These are phyloP conservation scores for Xylaria nigripes DNA, from an alignment of 495 filamentous ascomycete species.

Conservation along the genomic window DNA sequence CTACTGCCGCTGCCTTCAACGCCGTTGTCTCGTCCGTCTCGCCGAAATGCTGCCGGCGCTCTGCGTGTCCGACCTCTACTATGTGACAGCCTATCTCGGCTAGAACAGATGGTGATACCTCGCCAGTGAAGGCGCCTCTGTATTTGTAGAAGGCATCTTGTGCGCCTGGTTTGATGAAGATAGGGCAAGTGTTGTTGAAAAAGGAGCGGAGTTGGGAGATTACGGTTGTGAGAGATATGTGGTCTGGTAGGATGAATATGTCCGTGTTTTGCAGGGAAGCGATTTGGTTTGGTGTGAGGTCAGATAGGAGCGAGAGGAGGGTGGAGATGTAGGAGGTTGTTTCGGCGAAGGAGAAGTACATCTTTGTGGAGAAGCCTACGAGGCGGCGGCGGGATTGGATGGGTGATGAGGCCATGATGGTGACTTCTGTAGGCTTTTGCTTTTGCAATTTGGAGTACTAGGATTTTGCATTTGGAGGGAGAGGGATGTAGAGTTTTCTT, in stretches of 20 bases:
- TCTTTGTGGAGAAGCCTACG: constrained; percentile 72
- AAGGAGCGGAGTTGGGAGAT: constrained; percentile 48
- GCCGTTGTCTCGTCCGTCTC: constrained; percentile 59
- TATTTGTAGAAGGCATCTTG: constrained; percentile 66
- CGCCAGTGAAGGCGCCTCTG: constrained; percentile 65
- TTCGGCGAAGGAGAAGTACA: constrained; percentile 66
- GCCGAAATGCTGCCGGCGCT: constrained; percentile 58
- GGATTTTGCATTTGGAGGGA: too few relatives aligned
- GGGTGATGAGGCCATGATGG: constrained; percentile 17
- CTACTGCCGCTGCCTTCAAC: constrained; percentile 58
- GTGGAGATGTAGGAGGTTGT: constrained; percentile 55
- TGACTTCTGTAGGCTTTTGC: too few relatives aligned
- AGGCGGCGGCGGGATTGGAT: constrained; percentile 51
- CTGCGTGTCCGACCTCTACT: constrained; percentile 74
- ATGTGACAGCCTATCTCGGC: constrained; percentile 56
- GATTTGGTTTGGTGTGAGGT: constrained; percentile 27
- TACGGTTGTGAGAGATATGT: constrained; percentile 55
- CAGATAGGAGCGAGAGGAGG: constrained; percentile 41
- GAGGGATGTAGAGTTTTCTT: too few relatives aligned
- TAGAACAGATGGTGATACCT: constrained; percentile 61
- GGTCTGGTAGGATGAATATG: constrained; percentile 67
- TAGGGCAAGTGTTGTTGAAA: constrained; percentile 46
- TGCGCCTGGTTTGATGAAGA: constrained; percentile 56
- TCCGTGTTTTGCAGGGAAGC: constrained; percentile 35
- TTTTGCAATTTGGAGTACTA: too few relatives aligned